phyloP scores from a whole-genome alignment of 176 grass and related monocot genomes.

The Ampelocalamus luodianensis region DNA sequence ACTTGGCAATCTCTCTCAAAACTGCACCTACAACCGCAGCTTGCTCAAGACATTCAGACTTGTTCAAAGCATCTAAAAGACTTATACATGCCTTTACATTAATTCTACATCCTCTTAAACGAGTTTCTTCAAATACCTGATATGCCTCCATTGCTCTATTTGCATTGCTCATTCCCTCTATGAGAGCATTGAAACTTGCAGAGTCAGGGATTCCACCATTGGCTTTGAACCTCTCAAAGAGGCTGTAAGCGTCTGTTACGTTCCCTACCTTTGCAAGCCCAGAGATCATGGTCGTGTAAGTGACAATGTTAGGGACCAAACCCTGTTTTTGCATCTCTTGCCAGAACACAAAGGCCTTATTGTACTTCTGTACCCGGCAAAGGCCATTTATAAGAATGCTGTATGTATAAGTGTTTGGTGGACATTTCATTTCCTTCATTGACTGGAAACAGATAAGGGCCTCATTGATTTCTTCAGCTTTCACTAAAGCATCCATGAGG shows the following conservation, averaged over 20 bases:
- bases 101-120: constrained; percentile 72
- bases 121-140: constrained; percentile 83
- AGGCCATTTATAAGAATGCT: constrained; percentile 89
- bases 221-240: constrained; percentile 87
- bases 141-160: constrained; percentile 82
- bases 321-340: constrained; percentile 97
- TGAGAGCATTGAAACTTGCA: constrained; percentile 83
- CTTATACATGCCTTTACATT: constrained; percentile 82
- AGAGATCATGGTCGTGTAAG: constrained; percentile 93
- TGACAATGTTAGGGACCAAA: constrained; percentile 75
- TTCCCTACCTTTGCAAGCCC: constrained; percentile 88
- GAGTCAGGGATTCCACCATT: constrained; percentile 80
- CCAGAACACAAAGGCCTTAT: constrained; percentile 96
- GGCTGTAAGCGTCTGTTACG: constrained; percentile 70
- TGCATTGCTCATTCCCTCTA: constrained; percentile 97
- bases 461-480: constrained; percentile 96
- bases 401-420: constrained; percentile 83
- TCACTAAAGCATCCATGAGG: constrained; percentile 87
- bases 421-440: constrained; percentile 92
- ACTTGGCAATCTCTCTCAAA: constrained; percentile 95
- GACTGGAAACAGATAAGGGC: constrained; percentile 90
- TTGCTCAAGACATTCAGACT: constrained; percentile 81
- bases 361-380: constrained; percentile 88
- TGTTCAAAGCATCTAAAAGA: constrained; percentile 90
- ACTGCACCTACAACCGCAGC: constrained; percentile 92